phyloP scores from a whole-genome alignment of 176 grass and related monocot genomes.

The Alopecurus myosuroides region DNA sequence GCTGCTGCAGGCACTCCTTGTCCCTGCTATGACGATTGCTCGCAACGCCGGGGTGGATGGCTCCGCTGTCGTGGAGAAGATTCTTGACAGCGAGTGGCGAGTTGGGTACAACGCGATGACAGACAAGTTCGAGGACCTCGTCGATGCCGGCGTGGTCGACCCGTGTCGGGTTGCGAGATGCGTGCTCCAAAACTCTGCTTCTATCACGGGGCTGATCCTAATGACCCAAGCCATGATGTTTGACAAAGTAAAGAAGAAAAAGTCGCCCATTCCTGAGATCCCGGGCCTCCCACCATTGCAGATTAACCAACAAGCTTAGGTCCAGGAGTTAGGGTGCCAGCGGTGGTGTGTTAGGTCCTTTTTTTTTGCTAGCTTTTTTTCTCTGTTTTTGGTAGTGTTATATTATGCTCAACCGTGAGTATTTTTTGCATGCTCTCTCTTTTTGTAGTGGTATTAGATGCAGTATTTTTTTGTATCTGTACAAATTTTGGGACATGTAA shows the following conservation, averaged over 20 bases:
- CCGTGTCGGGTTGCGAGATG: slow-evolving; percentile 76
- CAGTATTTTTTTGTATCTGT: neutral
- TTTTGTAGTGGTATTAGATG: neutral
- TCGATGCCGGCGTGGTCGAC: slow-evolving; percentile 77
- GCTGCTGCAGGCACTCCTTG: slow-evolving; percentile 68
- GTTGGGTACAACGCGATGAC: slow-evolving; percentile 89
- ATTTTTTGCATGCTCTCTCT: no score
- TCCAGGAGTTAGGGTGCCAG: no score
- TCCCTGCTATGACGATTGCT: slow-evolving; percentile 65
- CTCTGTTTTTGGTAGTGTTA: neutral
- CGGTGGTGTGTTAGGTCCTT: no score
- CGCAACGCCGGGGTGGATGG: slow-evolving; percentile 69
- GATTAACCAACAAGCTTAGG: slow-evolving; percentile 27
- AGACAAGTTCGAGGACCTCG: slow-evolving; percentile 59
- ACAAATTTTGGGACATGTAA: neutral
- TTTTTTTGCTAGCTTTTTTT: no score
- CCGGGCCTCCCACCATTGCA: slow-evolving; percentile 60
- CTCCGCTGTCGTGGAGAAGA: slow-evolving; percentile 68
- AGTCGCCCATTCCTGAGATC: slow-evolving; percentile 48
- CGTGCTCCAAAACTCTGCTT: slow-evolving; percentile 75
- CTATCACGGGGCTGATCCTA: slow-evolving; percentile 70
- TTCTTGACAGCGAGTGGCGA: slow-evolving; percentile 54
- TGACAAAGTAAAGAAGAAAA: slow-evolving; percentile 68
- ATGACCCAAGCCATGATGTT: slow-evolving; percentile 87
- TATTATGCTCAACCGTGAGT: neutral